phyloP scores from a whole-genome alignment of 768 basidiomycete genomes.

The Agrocybe pediades region DNA sequence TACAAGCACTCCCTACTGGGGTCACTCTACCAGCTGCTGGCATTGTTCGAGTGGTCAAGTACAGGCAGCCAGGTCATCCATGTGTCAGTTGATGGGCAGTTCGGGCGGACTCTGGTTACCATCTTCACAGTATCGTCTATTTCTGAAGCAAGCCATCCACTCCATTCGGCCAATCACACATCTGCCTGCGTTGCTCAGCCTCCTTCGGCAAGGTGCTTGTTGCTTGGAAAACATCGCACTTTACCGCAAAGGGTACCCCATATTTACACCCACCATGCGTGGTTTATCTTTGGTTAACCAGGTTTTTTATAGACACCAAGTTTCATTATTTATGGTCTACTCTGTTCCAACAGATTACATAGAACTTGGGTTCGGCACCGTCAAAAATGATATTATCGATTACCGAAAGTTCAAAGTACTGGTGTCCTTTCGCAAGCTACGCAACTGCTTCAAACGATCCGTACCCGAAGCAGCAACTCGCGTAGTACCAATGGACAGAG shows the following conservation, averaged over 20 bases:
- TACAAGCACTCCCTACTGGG: too few relatives aligned
- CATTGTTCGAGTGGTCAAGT: constrained; percentile 5
- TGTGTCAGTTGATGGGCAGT: constrained; percentile 17
- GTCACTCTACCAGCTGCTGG: too few relatives aligned
- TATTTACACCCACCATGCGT: too few relatives aligned
- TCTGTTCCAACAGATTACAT: neutral
- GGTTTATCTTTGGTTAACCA: neutral
- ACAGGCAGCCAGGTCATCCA: neutral
- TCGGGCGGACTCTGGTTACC: constrained; percentile 17
- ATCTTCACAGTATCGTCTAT: constrained; percentile 11
- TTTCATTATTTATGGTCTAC: neutral
- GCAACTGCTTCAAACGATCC: constrained; percentile 50
- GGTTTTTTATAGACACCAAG: neutral
- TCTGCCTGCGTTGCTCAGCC: neutral
- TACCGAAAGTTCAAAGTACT: constrained; percentile 15
- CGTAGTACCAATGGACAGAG: neutral
- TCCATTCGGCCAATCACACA: constrained; percentile 1
- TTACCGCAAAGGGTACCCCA: too few relatives aligned
- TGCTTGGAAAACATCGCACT: neutral
- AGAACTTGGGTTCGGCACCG: neutral
- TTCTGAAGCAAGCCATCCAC: too few relatives aligned
- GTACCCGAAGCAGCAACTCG: constrained; percentile 2
- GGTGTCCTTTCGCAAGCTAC: constrained; percentile 47
- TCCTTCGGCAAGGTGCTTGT: neutral
- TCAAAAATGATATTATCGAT: neutral